phyloP scores from a whole-genome alignment of 306 rosid genomes.

The Castanea mollissima region DNA sequence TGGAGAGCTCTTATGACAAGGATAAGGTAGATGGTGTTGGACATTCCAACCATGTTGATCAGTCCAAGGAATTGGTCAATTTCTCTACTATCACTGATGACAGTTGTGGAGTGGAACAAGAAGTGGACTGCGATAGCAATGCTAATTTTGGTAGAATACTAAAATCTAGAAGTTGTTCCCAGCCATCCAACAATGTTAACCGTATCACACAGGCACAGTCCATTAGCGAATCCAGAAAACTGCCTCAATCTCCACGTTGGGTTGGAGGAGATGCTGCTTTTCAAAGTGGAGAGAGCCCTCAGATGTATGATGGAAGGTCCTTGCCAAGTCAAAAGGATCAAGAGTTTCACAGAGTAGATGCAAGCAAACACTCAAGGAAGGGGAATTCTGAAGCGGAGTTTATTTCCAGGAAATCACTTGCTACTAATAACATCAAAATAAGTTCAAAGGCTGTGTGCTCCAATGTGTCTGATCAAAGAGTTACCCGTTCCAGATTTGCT shows the following conservation, averaged over 20 bases:
- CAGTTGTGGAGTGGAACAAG: conserved; percentile 11
- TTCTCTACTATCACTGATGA: conserved; percentile 23
- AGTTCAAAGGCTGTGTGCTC: conserved; percentile 17
- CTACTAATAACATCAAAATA: conserved; percentile 2
- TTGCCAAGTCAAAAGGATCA: conserved; percentile 28
- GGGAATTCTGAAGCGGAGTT: conserved; percentile 19
- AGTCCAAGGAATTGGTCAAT: conserved; percentile 15
- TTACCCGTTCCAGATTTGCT: conserved; percentile 12
- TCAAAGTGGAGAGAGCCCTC: conserved; percentile 19
- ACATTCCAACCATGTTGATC: conserved; percentile 14
- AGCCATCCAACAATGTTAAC: conserved; percentile 22
- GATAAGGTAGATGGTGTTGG: conserved; percentile 20
- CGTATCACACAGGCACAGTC: conserved; percentile 14
- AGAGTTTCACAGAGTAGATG: conserved; percentile 21
- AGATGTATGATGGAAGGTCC: conserved; percentile 29
- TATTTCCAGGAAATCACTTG: conserved; percentile 21
- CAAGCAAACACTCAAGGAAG: conserved; percentile 20
- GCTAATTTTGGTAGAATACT: conserved; percentile 9
- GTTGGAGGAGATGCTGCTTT: neutral
- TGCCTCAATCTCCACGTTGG: conserved; percentile 27
- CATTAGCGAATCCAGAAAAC: conserved; percentile 20
- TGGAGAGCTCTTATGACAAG: conserved; percentile 25
- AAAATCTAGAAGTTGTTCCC: conserved; percentile 33
- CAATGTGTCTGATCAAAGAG: conserved; percentile 12
- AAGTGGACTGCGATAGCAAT: conserved; percentile 21